These are phyloP conservation scores for Tulasnella sp. DNA, from an alignment of 768 basidiomycete genomes.

Conservation along the genomic window DNA sequence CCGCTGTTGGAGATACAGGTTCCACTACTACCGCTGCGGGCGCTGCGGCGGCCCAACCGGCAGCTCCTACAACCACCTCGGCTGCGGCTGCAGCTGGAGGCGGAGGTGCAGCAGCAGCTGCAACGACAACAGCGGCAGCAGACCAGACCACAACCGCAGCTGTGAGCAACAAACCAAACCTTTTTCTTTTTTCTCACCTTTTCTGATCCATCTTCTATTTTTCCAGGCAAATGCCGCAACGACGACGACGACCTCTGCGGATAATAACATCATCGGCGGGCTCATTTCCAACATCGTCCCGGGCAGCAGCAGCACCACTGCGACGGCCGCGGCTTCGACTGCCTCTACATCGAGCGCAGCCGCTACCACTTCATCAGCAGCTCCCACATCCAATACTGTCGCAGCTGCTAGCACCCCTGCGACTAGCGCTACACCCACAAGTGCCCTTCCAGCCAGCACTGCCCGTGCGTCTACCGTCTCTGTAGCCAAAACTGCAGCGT, in stretches of 20 bases:
- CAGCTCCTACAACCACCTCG: neutral
- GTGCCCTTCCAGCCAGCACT: too few relatives aligned
- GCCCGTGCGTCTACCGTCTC: too few relatives aligned
- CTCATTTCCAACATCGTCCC: neutral
- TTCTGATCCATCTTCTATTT: neutral
- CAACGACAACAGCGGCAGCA: neutral
- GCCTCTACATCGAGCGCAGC: conserved; percentile 19
- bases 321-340: conserved; percentile 9
- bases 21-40: neutral
- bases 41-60: neutral
- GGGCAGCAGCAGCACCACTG: neutral
- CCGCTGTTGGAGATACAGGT: neutral
- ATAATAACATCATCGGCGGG: neutral
- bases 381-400: conserved; percentile 18
- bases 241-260: conserved; percentile 5
- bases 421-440: conserved; percentile 12
- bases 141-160: conserved; percentile 21
- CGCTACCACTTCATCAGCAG: conserved; percentile 7
- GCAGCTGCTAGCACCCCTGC: conserved; percentile 16
- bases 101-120: conserved; percentile 27
- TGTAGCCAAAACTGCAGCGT: neutral
- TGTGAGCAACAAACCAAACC: conserved; percentile 3
- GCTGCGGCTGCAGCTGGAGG: neutral
- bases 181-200: neutral
- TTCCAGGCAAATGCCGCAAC: conserved; percentile 17